These are phyloP conservation scores for Saturnispora sanitii DNA, from an alignment of 805 yeast species.

Conservation along the genomic window DNA sequence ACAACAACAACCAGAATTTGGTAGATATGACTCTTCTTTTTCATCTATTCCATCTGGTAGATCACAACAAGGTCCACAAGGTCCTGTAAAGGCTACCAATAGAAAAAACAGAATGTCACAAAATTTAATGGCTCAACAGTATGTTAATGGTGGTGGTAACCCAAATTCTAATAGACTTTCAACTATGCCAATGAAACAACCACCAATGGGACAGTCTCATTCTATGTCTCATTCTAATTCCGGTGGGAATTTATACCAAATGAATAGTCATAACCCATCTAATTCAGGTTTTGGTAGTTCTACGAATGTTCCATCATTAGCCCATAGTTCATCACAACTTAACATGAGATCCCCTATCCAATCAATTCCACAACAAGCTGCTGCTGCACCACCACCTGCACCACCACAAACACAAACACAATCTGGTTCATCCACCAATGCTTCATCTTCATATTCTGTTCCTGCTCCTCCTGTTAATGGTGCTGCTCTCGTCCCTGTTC, in stretches of 20 bases:
- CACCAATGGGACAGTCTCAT: not conserved
- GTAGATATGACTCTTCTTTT: conserved; percentile 11
- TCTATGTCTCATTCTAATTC: not conserved
- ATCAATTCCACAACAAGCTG: not conserved
- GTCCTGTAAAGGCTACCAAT: conserved; percentile 25
- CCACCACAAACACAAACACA: not conserved
- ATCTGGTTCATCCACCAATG: no score
- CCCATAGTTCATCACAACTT: no score
- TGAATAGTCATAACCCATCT: no score
- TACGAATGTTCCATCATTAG: no score
- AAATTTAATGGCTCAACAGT: conserved; percentile 21
- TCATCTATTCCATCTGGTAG: conserved; percentile 8
- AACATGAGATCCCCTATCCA: no score
- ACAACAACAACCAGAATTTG: not conserved
- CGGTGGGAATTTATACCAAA: no score
- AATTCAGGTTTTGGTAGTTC: no score
- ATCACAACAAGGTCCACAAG: not conserved
- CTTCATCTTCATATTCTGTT: no score
- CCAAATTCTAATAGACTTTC: conserved; percentile 24
- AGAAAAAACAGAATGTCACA: conserved; percentile 37
- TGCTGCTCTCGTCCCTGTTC: conserved; percentile 17
- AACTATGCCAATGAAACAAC: no score
- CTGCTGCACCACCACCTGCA: not conserved
- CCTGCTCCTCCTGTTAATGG: not conserved
- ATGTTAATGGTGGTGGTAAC: conserved; percentile 19